Conservation (phyloP, 2,329 filamentous ascomycete genomes). For the Paramyrothecium roridum region DNA sequence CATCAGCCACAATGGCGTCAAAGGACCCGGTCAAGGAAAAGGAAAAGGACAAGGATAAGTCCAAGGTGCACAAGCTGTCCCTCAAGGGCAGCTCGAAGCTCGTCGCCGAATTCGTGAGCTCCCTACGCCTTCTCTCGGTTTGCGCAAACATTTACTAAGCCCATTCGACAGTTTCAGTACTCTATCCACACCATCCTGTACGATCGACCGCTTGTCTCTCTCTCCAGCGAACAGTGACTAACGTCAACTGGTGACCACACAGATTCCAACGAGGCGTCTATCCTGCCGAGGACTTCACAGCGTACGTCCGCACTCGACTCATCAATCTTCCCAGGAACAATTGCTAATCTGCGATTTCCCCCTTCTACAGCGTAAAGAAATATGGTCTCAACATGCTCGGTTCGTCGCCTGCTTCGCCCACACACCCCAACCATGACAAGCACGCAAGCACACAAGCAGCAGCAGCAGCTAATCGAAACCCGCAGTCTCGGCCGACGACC, state of each 20-base stretch:
- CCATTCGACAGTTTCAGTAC: slow-evolving; percentile 73
- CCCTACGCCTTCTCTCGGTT: slow-evolving; percentile 13
- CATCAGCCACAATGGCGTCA: slow-evolving; percentile 21
- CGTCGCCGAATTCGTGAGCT: slow-evolving; percentile 88
- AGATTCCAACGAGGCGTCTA: slow-evolving; percentile 86
- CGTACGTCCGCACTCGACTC: slow-evolving; percentile 49
- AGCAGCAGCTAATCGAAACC: slow-evolving; percentile 3
- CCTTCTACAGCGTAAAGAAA: slow-evolving; percentile 70
- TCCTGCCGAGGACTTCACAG: slow-evolving; percentile 93
- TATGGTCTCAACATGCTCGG: slow-evolving; percentile 98
- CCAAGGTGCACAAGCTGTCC: slow-evolving; percentile 92
- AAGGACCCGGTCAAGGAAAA: slow-evolving; percentile 25
- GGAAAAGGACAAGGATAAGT: slow-evolving; percentile 62
- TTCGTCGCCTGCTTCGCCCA: slow-evolving; percentile 30
- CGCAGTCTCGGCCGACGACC: slow-evolving; percentile 89
- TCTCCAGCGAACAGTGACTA: background rate
- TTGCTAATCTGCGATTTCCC: no score
- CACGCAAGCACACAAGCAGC: no score
- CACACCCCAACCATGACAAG: background rate
- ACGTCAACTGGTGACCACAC: slow-evolving; percentile 5
- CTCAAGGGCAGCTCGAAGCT: slow-evolving; percentile 81
- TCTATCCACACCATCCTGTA: slow-evolving; percentile 96
- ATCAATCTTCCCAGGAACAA: no score
- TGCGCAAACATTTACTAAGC: background rate
- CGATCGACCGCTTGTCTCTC: slow-evolving; percentile 21